A percentile compares a stretch with the other conserved stretches of the same genome.
Conservation (phyloP, 176 grass and related monocot species). For the Zea luxurians region DNA sequence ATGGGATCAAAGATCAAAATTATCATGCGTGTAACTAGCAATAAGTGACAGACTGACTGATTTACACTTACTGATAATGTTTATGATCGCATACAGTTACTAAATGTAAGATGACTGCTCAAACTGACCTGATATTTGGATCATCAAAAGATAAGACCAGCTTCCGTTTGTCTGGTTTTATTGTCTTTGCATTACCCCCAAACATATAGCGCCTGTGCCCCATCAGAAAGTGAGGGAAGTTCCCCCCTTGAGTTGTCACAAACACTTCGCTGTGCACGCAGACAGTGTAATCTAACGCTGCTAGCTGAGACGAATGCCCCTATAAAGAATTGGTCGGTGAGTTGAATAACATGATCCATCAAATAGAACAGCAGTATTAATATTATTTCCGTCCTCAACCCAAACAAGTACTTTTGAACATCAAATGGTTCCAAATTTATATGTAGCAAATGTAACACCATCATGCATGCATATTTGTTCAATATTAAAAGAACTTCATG, state of each 20-base stretch:
- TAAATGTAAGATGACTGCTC: neutral
- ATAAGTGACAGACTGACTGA: neutral
- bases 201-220: slow-evolving; percentile 79
- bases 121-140: slow-evolving; percentile 71
- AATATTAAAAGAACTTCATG: neutral
- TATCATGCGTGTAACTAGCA: neutral
- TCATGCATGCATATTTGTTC: slow-evolving; percentile 20
- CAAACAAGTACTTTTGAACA: slow-evolving; percentile 2
- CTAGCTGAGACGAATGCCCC: slow-evolving; percentile 80
- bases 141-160: slow-evolving; percentile 87
- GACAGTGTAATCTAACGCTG: slow-evolving; percentile 81
- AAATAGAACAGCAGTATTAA: slow-evolving; percentile 13
- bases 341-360: neutral
- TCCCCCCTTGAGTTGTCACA: slow-evolving; percentile 93
- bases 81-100: neutral
- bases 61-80: neutral
- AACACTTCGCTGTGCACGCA: slow-evolving; percentile 79
- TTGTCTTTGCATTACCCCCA: slow-evolving; percentile 78
- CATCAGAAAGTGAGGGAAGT: slow-evolving; percentile 95
- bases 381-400: neutral
- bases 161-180: slow-evolving; percentile 86
- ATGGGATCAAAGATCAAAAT: slow-evolving; percentile 1
- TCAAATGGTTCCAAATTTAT: neutral
- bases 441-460: slow-evolving; percentile 7
- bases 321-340: slow-evolving; percentile 37